Base-by-base conservation (phyloP, 768 basidiomycete species). In the Glaciozyma antarctica region DNA sequence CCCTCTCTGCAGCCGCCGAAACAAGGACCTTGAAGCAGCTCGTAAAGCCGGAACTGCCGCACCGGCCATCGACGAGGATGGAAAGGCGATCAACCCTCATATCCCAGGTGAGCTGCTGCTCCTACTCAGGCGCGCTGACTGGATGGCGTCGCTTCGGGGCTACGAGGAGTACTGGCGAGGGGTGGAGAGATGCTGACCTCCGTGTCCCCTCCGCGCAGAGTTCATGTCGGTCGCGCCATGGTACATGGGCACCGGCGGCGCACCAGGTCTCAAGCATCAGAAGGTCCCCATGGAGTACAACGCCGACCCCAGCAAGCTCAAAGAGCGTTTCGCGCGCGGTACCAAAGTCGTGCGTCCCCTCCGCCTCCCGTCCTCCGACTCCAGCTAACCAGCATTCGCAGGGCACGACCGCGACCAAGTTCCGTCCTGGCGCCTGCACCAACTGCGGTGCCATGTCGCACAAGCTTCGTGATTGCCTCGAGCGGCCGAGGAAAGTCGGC, bases 161-260 rank as follows among this genome's bases (percentile, higher is more conserved):
- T 10, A 41, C 38, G 38, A 41, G 38, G 38, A 15, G 7, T 15
- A 41, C 13, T 41, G 38, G 38, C 5, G 13, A 12, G 38, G 38
- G 2, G 13, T 41, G 38, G 38, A 15, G 38, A 41, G 38, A 41
- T 7, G 38, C 38, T 41, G 38, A 41, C 12, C 38, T 6, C 12
- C 13, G 10, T 32, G 1, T 26, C 10, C 1, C 8, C 45, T 43
- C 52, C 59, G 69, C 60, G 64, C 34, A 92, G 90, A 97, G 79
- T 99, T 97, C 76, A 99, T 99, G 76, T 90, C 94, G 10, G 90
- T 94, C 77, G 94, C 91, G 12, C 95, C 95, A 63, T 99, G 95
- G 95, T 99, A 98, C 77, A 83, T 94, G 71, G 90, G 97, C 77
- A 91, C 88, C 7, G 95, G 91, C 54, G 86, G 84, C 43, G 71